Percentiles rank a stretch among this genome's conserved stretches.
phyloP scores from a whole-genome alignment of 495 filamentous ascomycete species.

The Monascus purpureus region DNA sequence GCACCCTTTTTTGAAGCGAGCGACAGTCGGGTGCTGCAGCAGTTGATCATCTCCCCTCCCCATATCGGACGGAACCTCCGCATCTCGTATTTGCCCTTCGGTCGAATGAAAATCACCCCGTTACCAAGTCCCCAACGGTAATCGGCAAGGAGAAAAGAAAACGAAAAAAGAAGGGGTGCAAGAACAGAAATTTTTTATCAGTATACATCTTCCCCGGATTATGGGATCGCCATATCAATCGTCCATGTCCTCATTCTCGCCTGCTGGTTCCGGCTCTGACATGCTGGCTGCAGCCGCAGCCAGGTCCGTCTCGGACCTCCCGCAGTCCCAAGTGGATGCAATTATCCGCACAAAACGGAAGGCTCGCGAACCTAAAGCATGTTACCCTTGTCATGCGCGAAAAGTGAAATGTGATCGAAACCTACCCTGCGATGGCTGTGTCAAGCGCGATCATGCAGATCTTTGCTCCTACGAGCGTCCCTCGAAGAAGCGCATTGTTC shows the following conservation, averaged over 20 bases:
- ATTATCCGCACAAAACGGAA: slow-evolving; percentile 37
- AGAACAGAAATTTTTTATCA: no score
- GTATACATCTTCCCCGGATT: no score
- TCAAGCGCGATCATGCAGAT: slow-evolving; percentile 57
- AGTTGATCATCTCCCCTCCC: no score
- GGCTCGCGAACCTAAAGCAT: slow-evolving; percentile 40
- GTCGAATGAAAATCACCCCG: no score
- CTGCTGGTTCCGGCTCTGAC: slow-evolving; percentile 13
- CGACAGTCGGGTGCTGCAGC: no score
- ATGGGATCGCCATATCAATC: slow-evolving; percentile 29
- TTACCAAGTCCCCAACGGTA: not conserved
- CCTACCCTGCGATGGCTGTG: slow-evolving; percentile 57
- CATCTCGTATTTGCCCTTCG: no score
- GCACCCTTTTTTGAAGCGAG: no score
- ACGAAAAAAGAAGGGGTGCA: no score
- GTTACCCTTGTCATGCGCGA: slow-evolving; percentile 58
- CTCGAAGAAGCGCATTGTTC: slow-evolving; percentile 38
- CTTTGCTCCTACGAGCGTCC: slow-evolving; percentile 63
- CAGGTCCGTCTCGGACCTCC: slow-evolving; percentile 25
- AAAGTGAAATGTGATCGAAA: slow-evolving; percentile 68
- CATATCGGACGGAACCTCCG: no score
- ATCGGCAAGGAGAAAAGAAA: no score
- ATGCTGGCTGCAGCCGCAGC: slow-evolving; percentile 9
- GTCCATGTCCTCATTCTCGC: slow-evolving; percentile 24
- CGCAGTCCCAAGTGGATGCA: slow-evolving; percentile 33